Conservation (phyloP, 1,284 basidiomycete species). For the Boletus semigastroideus region DNA sequence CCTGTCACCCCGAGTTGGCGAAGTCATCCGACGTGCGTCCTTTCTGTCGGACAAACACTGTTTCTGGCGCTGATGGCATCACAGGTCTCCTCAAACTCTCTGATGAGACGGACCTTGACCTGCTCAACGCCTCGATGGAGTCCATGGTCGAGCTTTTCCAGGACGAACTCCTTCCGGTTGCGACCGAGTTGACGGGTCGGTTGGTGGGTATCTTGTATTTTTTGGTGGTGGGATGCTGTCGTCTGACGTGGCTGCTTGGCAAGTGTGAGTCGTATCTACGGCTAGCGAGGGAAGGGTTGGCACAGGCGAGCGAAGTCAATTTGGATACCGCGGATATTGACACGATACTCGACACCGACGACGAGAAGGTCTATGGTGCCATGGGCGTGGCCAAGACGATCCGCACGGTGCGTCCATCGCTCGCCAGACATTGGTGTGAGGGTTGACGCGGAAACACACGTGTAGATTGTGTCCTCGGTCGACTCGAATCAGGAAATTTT, state of each 20-base stretch:
- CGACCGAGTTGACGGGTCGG: slow-evolving; percentile 77
- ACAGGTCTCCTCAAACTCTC: slow-evolving; percentile 82
- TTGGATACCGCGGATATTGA: slow-evolving; percentile 50
- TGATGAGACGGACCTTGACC: slow-evolving; percentile 88
- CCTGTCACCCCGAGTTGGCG: slow-evolving; percentile 79
- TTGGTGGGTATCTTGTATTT: slow-evolving; percentile 50
- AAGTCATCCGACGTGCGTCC: slow-evolving; percentile 77
- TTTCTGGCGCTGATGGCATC: background rate
- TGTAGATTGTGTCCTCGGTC: slow-evolving; percentile 67
- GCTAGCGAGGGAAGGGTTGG: slow-evolving; percentile 64
- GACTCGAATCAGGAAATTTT: slow-evolving; percentile 78
- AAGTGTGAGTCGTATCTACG: slow-evolving; percentile 84
- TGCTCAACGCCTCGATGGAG: slow-evolving; percentile 81
- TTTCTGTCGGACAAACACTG: background rate
- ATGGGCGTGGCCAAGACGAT: slow-evolving; percentile 86
- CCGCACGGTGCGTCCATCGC: slow-evolving; percentile 51
- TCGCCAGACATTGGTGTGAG: background rate
- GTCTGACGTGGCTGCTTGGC: background rate
- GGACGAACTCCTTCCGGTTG: slow-evolving; percentile 83
- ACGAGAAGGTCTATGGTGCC: slow-evolving; percentile 82
- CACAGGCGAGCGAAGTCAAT: slow-evolving; percentile 49
- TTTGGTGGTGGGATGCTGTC: background rate
- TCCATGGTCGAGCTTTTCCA: slow-evolving; percentile 86
- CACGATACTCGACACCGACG: slow-evolving; percentile 55
- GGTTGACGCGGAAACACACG: background rate